A percentile compares a stretch with the other conserved stretches of the same genome.
Conservation (phyloP, 495 filamentous ascomycete species). For the Bathelium albidoporum region DNA sequence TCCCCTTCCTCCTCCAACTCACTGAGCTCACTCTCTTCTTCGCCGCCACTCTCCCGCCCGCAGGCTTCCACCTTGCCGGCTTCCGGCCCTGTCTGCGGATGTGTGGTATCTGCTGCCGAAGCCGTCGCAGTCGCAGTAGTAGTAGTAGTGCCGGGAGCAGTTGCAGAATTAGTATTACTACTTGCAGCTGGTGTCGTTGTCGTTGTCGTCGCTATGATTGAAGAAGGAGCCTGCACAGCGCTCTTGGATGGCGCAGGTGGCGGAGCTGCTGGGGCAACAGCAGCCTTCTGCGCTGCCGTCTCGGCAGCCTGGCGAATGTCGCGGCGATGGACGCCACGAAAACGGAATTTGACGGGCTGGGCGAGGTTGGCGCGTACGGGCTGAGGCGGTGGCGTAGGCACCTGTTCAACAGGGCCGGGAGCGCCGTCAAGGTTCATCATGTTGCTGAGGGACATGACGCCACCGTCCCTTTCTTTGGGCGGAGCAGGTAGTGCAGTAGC, state of each 20-base stretch:
- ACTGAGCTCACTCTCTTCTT: constrained; percentile 47
- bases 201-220: neutral
- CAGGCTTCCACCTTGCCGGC: neutral
- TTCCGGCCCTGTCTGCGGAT: constrained; percentile 13
- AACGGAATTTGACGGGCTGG: constrained; percentile 32
- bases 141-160: neutral
- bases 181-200: neutral
- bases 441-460: constrained; percentile 22
- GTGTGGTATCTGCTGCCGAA: constrained; percentile 20
- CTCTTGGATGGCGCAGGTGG: neutral
- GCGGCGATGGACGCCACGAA: constrained; percentile 51
- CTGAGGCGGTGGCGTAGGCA: too few species aligned
- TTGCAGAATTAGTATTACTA: neutral
- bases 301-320: constrained; percentile 57
- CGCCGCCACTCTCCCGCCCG: neutral
- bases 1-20: constrained; percentile 46
- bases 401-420: too few species aligned
- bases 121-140: constrained; percentile 12
- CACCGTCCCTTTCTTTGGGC: constrained; percentile 8
- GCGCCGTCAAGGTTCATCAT: constrained; percentile 27
- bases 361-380: too few species aligned
- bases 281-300: constrained; percentile 30
- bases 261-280: constrained; percentile 21
- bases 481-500: constrained; percentile 9
- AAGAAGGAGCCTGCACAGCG: too few species aligned